Base-by-base conservation (phyloP, 2,329 filamentous ascomycete species). In the Iodosphaeria phyllophila region DNA sequence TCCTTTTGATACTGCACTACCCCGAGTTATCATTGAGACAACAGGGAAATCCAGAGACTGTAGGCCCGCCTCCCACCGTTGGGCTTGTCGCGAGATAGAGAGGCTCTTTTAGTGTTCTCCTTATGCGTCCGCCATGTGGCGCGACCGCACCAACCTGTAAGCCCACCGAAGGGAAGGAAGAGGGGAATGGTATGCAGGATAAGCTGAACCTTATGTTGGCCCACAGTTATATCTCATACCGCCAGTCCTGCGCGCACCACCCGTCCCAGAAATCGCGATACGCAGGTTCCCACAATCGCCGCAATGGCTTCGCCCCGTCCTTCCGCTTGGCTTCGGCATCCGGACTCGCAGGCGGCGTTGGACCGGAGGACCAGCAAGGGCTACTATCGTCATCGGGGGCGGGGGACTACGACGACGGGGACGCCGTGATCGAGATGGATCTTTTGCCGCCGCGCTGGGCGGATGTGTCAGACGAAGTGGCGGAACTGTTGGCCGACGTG, bases 361-460 rank as follows among this genome's bases (percentile, higher is more conserved):
- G n/a, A n/a, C n/a, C n/a, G n/a, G 64, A 68, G 31, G 61, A 66
- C 41, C 56, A 60, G 28, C 77, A 80, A 36, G 83, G 86, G 20
- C 75, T 98, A 40, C 77, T 98, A 46, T 78, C 83, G 33, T 77
- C 98, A 46, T 78, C 83, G 33, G 63, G 70, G 28, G 71, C 66
- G 40, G n/a, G n/a, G n/a, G 74, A 74, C 38, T 83, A 77, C 46
- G 78, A 91, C 47, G 80, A 92, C 51, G 83, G 83, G 44, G 86
- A 95, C 51, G 78, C 80, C 12, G 72, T 98, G 29, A 95, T 98
- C 41, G 89, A 98, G 58, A 95, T 98, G 89, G 86, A 95, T 50
- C 58, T 92, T 19, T 62, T 98, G 11, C 89, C 89, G 13, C 89
- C 89, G 26, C 74, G 89, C 31, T 98, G 89, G 89, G 77, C 86